phyloP scores from a whole-genome alignment of 345 rosid genomes.

The Lepidium didymum region DNA sequence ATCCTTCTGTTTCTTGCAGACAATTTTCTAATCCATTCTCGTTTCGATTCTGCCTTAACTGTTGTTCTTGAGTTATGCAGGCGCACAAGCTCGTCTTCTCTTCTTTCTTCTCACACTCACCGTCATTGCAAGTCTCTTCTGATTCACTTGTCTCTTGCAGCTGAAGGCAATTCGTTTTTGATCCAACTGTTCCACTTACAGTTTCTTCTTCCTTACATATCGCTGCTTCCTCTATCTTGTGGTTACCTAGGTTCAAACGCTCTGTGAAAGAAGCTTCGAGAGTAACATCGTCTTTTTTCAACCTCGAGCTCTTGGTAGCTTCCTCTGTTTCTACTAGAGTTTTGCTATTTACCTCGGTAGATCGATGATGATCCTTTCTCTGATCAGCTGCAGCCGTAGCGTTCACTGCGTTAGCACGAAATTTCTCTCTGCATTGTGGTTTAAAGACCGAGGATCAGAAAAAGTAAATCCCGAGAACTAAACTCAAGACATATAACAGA shows the following conservation, averaged over 20 bases:
- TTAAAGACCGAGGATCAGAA: not conserved
- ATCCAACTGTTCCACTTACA: not conserved
- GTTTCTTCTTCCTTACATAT: not conserved
- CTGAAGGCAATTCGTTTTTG: not conserved
- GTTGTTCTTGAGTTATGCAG: not conserved
- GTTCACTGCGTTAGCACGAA: not conserved
- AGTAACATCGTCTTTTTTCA: not conserved
- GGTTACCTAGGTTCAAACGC: not conserved
- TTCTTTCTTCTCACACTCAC: not conserved
- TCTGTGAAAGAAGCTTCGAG: not conserved
- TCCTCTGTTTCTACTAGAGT: not conserved
- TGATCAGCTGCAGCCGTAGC: not conserved
- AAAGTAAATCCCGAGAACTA: not conserved
- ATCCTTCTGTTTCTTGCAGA: not conserved
- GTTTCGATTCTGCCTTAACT: not conserved
- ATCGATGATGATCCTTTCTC: not conserved
- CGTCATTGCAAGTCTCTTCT: not conserved
- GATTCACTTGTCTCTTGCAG: constrained; percentile 16
- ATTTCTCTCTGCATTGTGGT: constrained; percentile 11
- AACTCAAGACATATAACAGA: not conserved
- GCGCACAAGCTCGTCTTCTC: not conserved
- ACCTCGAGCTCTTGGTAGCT: not conserved
- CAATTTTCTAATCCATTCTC: not conserved
- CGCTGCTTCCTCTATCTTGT: constrained; percentile 7
- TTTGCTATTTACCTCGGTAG: not conserved